Conservation (phyloP, 768 basidiomycete genomes). For the Psilocybe azurescens region DNA sequence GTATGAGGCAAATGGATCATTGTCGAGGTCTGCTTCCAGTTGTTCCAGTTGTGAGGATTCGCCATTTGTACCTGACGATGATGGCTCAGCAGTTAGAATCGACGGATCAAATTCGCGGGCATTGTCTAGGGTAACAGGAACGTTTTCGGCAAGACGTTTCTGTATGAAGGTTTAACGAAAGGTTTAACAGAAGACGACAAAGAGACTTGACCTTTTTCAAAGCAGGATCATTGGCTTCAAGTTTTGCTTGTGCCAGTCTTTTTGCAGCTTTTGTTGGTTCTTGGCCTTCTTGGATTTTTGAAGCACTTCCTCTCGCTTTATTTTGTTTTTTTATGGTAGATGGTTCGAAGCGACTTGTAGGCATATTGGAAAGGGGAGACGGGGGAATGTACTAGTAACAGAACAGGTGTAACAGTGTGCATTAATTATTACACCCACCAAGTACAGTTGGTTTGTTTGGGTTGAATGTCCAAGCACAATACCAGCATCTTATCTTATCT, state of each 20-base stretch:
- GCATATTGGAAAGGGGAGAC: constrained; percentile 42
- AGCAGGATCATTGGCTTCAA: constrained; percentile 76
- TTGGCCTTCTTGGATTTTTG: constrained; percentile 80
- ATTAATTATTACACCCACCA: background rate
- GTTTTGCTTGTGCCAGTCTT: constrained; percentile 77
- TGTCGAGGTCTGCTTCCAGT: constrained; percentile 67
- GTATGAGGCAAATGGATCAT: constrained; percentile 80
- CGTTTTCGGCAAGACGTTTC: constrained; percentile 85
- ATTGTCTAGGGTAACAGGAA: constrained; percentile 93
- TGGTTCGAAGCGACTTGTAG: constrained; percentile 60
- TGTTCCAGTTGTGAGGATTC: constrained; percentile 52
- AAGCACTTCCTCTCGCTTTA: constrained; percentile 81
- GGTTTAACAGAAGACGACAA: background rate
- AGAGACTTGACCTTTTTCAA: constrained; percentile 68
- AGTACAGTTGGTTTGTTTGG: constrained; percentile 12
- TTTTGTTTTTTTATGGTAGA: constrained; percentile 83
- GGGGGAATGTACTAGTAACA: background rate
- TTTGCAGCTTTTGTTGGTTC: constrained; percentile 80
- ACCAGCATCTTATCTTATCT: constrained; percentile 16
- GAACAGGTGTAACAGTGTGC: background rate
- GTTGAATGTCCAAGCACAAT: background rate
- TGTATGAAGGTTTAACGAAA: constrained; percentile 30
- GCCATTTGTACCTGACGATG: constrained; percentile 33
- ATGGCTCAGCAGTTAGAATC: constrained; percentile 61
- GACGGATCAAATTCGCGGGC: constrained; percentile 85